Base-by-base conservation (phyloP, 768 basidiomycete genomes). In the Hericium rajendrae region DNA sequence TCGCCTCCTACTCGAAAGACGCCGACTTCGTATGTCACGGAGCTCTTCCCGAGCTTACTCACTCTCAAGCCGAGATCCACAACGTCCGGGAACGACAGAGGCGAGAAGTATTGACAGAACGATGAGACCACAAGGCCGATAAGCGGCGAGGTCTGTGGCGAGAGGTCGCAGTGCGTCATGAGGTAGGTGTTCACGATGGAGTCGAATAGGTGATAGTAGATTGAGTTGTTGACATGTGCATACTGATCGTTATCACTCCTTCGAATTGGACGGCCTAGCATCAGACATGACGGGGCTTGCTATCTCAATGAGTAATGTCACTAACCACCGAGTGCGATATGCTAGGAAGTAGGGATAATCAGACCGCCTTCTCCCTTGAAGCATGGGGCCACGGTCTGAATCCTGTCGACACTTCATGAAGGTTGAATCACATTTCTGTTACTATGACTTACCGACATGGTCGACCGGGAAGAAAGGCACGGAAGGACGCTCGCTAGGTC, bases 221-320 rank as follows among this genome's bases (percentile, higher is more conserved):
- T 72, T 0, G 85, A 77, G 69, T 91, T 92, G 71, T 91, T 91
- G 65, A 91, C 73, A 59, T 91, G 89, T 12, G 80, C 77, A 66
- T 91, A 91, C 63, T 90, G 88, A 73, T 91, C 89, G 64, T 91
- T 91, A 75, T 91, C 89, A 63, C 79, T 87, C 89, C 89, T 91
- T 60, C n/a, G 58, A 40, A 9, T 13, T 20, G 32, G 41, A 38
- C 32, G 12, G 28, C 43, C 53, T 40, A 26, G 20, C 12, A 12
- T 51, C n/a, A 26, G 12, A 24, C 55, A 28, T 10, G 32, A 32
- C 32, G 32, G 1, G 32, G 32, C 9, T 32, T 32, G 32, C 32
- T 59, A 51, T 60, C 26, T 40, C 37, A 56, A 24, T 49, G 38
- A 8, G 24, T 16, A 51, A 59, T 49, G 20, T 20, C 20, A 62